Base-by-base conservation (phyloP, 345 rosid species). In the Pistacia atlantica region DNA sequence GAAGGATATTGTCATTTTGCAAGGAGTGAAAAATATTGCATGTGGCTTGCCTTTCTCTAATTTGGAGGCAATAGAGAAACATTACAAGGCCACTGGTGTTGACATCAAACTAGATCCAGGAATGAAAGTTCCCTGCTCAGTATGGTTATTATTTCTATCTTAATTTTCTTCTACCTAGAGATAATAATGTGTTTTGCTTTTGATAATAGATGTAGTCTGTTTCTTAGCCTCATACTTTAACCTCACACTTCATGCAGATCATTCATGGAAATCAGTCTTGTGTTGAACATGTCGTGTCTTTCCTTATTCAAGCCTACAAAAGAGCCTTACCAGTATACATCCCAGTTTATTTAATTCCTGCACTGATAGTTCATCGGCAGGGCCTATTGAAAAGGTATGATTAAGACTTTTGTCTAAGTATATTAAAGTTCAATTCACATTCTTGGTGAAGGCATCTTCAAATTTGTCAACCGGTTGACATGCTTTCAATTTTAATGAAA, bases 261-360 rank as follows among this genome's bases (percentile, higher is more conserved):
- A 65, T 95, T 78, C 99, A 95, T 78, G 99, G 94, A 80, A 89
- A 89, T 69, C 96, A 90, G 61, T 87, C 96, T 63, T 95, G 99
- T 84, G 60, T 80, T 60, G 83, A 58, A 62, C 99, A 95, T 76
- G 78, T 80, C 67, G 31, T 81, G 65, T 88, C 97, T 51, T 95
- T 93, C 82, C 79, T 95, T 65, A 55, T 87, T 83, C 82, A 95
- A 88, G 96, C 93, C 67, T 93, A 91, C 80, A 89, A 82, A 84
- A 90, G 99, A 84, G 96, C 99, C 11, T 66, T 95, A 68, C 97
- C 96, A 5, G 96, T 95, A 9, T 95, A 95, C 82, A 87, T 95
- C 70, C 99, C 98, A 57, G 99, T 95, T 22, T 95, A 95, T 87
- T 80, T 95, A 73, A 67, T 95, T 76, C 97, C 99, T 58, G 98